Conservation (phyloP, 768 basidiomycete genomes). For the Fomitopsis serialis region DNA sequence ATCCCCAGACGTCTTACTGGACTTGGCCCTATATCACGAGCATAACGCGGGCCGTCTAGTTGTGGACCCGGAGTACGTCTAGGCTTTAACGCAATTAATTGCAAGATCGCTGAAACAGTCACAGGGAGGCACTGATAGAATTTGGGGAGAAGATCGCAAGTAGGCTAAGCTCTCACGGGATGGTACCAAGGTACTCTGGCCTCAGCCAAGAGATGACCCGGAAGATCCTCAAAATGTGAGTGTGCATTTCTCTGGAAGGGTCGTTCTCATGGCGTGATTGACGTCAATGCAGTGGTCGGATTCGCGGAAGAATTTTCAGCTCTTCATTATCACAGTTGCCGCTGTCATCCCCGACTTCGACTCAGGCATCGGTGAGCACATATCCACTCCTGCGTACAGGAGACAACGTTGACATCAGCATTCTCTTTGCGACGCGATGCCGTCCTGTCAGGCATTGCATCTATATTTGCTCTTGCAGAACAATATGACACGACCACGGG, state of each 20-base stretch:
- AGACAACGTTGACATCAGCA: too few relatives aligned
- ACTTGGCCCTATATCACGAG: background rate
- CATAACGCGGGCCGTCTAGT: slow-evolving; percentile 52
- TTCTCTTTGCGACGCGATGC: too few relatives aligned
- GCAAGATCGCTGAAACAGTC: background rate
- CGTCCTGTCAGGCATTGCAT: slow-evolving; percentile 44
- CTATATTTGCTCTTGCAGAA: slow-evolving; percentile 53
- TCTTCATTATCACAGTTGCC: slow-evolving; percentile 58
- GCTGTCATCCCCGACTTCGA: slow-evolving; percentile 66
- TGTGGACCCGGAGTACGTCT: slow-evolving; percentile 52
- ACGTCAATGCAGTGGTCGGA: slow-evolving; percentile 42
- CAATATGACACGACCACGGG: slow-evolving; percentile 50
- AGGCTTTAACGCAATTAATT: background rate
- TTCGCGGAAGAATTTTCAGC: slow-evolving; percentile 46
- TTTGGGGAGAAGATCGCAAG: slow-evolving; percentile 52
- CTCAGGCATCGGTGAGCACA: slow-evolving; percentile 49
- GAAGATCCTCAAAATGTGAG: slow-evolving; percentile 60
- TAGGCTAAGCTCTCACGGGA: slow-evolving; percentile 51
- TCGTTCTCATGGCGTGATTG: background rate
- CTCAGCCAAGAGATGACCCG: slow-evolving; percentile 58
- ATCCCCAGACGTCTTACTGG: background rate
- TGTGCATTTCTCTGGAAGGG: background rate
- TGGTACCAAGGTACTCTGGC: slow-evolving; percentile 61
- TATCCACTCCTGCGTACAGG: background rate
- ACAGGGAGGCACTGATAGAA: slow-evolving; percentile 57